These are phyloP conservation scores for Cyberlindnera maritima DNA, from an alignment of 805 yeast species.

Conservation along the genomic window DNA sequence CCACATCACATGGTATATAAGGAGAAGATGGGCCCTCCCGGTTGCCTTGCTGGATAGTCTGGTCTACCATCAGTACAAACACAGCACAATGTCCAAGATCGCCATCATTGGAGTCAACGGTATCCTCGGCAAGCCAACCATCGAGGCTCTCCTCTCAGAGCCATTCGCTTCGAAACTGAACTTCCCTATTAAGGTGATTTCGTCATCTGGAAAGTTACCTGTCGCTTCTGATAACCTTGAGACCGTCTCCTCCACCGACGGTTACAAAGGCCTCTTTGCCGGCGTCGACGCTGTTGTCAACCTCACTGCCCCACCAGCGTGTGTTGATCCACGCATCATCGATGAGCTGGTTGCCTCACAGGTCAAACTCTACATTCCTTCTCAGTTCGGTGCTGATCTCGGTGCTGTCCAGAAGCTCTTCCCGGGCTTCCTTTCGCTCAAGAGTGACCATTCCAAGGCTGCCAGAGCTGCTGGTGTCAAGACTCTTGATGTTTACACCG, in stretches of 20 bases:
- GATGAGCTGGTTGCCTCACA: constrained; percentile 41
- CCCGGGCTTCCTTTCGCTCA: constrained; percentile 35
- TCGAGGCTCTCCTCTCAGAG: constrained; percentile 43
- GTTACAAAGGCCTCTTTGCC: constrained; percentile 36
- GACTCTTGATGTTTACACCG: constrained; percentile 41
- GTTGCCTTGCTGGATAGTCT: too few relatives aligned
- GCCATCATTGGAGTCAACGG: constrained; percentile 58
- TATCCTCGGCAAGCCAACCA: constrained; percentile 44
- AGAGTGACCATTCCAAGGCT: constrained; percentile 35
- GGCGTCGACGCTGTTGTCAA: constrained; percentile 53
- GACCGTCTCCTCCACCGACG: constrained; percentile 14
- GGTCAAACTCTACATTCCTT: constrained; percentile 54
- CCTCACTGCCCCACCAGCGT: constrained; percentile 32
- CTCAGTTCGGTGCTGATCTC: constrained; percentile 56
- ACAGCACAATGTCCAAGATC: constrained; percentile 30
- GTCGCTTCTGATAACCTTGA: constrained; percentile 22
- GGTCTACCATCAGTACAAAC: too few relatives aligned
- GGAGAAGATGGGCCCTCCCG: too few relatives aligned
- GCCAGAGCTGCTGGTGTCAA: constrained; percentile 46
- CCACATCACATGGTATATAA: too few relatives aligned
- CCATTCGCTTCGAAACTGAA: constrained; percentile 40
- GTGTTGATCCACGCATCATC: constrained; percentile 34
- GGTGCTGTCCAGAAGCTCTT: constrained; percentile 26
- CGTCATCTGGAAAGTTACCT: constrained; percentile 27
- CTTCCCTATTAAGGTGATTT: constrained; percentile 50